phyloP scores from a whole-genome alignment of 139 green algal genomes.

The Chlorella sorokiniana region DNA sequence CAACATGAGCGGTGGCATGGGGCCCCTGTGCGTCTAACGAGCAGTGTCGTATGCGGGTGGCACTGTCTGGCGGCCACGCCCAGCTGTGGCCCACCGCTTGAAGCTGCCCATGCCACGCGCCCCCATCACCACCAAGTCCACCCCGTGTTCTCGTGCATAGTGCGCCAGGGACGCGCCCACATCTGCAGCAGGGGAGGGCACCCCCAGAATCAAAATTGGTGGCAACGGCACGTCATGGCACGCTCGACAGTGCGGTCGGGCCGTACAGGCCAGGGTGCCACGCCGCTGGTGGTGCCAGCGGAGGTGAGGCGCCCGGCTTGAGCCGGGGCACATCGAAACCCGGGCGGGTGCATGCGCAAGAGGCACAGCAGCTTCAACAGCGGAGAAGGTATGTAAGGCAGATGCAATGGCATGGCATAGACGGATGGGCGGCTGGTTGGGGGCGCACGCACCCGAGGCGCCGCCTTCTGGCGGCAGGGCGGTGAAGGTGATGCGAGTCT shows the following conservation, averaged over 20 bases:
- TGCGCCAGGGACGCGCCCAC: constrained; percentile 57
- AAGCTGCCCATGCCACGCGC: constrained; percentile 63
- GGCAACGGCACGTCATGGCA: no score
- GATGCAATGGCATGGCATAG: neutral
- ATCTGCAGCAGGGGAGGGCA: constrained; percentile 26
- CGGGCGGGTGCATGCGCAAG: no score
- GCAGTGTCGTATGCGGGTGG: no score
- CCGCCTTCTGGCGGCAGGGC: constrained; percentile 43
- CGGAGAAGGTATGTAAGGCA: no score
- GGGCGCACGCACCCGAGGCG: constrained; percentile 19
- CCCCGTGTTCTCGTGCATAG: constrained; percentile 43
- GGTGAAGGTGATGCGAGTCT: constrained; percentile 20
- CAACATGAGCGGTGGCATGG: no score
- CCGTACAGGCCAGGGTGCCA: no score
- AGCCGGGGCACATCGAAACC: no score
- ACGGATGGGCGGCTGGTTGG: neutral
- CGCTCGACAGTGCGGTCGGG: no score
- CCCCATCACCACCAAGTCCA: constrained; percentile 46
- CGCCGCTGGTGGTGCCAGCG: no score
- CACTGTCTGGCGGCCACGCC: neutral
- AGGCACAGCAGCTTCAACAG: neutral
- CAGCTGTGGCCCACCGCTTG: constrained; percentile 30
- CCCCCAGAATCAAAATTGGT: no score
- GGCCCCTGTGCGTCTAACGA: no score
- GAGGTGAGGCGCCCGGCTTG: no score